These are phyloP conservation scores for Debaryomyces udenii DNA, from an alignment of 1,139 yeast species.

Conservation along the genomic window DNA sequence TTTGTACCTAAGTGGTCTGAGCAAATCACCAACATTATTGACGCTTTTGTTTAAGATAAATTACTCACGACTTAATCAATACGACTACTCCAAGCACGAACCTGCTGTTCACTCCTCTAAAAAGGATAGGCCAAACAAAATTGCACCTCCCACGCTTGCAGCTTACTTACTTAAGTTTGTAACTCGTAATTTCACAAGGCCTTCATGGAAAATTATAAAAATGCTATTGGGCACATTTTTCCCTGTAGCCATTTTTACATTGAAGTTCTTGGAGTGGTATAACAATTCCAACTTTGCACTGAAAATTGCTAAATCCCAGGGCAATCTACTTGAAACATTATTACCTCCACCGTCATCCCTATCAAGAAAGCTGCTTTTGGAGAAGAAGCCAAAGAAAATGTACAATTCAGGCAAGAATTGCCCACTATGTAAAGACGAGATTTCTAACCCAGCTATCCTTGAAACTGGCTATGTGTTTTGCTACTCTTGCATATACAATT, in stretches of 20 bases:
- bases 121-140: slow-evolving; percentile 28
- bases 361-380: slow-evolving; percentile 15
- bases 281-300: slow-evolving; percentile 74
- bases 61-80: slow-evolving; percentile 67
- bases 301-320: slow-evolving; percentile 57
- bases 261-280: slow-evolving; percentile 97
- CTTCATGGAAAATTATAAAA: slow-evolving; percentile 42
- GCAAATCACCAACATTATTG: slow-evolving; percentile 65
- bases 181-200: slow-evolving; percentile 37
- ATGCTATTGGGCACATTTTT: slow-evolving; percentile 57
- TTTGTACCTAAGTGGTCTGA: slow-evolving; percentile 66
- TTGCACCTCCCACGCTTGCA: slow-evolving; percentile 57
- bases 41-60: slow-evolving; percentile 67
- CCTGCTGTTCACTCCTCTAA: slow-evolving; percentile 19
- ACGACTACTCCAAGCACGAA: slow-evolving; percentile 61
- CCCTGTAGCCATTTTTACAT: slow-evolving; percentile 81
- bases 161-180: slow-evolving; percentile 42
- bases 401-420: slow-evolving; percentile 51
- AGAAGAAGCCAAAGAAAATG: slow-evolving; percentile 18
- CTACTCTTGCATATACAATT: slow-evolving; percentile 79
- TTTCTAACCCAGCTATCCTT: slow-evolving; percentile 80
- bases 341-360: slow-evolving; percentile 57
- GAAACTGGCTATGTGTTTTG: slow-evolving; percentile 94
- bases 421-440: slow-evolving; percentile 68
- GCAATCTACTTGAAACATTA: slow-evolving; percentile 50